A percentile compares a stretch with the other conserved stretches of the same genome.
These are phyloP conservation scores for Camellia oleifera DNA, from an alignment of 179 eudicot species.

Conservation along the genomic window DNA sequence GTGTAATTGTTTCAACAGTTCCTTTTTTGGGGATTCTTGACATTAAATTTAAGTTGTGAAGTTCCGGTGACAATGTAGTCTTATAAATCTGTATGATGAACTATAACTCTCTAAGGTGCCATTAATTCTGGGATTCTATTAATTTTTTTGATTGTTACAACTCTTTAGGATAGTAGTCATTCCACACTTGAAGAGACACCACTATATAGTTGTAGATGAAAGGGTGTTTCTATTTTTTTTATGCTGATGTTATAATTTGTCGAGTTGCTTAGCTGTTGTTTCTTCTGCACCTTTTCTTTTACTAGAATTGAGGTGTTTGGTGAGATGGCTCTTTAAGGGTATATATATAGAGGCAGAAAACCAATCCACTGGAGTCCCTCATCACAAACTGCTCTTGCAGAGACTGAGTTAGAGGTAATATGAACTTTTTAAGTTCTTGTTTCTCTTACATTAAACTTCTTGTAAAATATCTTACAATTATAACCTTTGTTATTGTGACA, in stretches of 20 bases:
- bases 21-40: neutral
- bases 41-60: neutral
- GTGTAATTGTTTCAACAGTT: neutral
- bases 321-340: conserved; percentile 82
- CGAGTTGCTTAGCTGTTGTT: conserved; percentile 4
- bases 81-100: neutral
- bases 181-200: neutral
- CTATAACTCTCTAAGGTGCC: neutral
- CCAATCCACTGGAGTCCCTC: conserved; percentile 99
- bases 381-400: conserved; percentile 96
- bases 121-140: neutral
- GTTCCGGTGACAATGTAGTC: neutral
- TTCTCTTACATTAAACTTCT: neutral
- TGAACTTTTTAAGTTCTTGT: neutral
- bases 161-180: neutral
- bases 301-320: conserved; percentile 90
- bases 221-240: neutral
- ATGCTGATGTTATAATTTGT: neutral
- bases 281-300: conserved; percentile 18
- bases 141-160: neutral
- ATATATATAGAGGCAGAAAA: conserved; percentile 90
- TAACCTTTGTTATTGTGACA: neutral
- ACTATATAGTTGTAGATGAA: conserved; percentile 3
- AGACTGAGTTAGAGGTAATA: conserved; percentile 88
- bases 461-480: neutral